Conservation (phyloP, 352 stramenopile species). For the Globisporangium paddicum region DNA sequence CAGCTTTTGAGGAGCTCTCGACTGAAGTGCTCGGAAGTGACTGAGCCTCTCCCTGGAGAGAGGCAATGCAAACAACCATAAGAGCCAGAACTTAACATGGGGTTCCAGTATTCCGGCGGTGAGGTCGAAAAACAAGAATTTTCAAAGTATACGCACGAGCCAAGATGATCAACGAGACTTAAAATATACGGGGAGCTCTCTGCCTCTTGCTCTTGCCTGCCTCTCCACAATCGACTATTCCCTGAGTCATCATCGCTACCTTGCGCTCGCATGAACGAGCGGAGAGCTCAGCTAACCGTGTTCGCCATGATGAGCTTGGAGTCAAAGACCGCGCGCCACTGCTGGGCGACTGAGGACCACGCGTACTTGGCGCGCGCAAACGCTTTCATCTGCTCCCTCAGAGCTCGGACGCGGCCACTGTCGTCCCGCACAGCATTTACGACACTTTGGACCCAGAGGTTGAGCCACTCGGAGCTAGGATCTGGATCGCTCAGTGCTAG, state of each 20-base stretch:
- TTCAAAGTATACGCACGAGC: no score
- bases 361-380: slow-evolving; percentile 48
- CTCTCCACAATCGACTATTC: no score
- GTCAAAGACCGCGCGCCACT: slow-evolving; percentile 47
- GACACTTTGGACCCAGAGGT: slow-evolving; percentile 51
- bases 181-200: no score
- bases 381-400: slow-evolving; percentile 51
- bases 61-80: no score
- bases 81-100: no score
- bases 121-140: no score
- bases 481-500: slow-evolving; percentile 1
- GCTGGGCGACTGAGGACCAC: slow-evolving; percentile 44
- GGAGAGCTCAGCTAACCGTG: not conserved
- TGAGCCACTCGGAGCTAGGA: slow-evolving; percentile 27
- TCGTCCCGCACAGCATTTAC: slow-evolving; percentile 26
- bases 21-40: not conserved
- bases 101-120: no score
- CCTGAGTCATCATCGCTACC: no score
- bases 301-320: not conserved
- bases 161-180: no score
- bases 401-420: slow-evolving; percentile 12
- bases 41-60: no score
- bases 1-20: not conserved
- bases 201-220: no score
- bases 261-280: no score